phyloP scores from a whole-genome alignment of 805 yeast genomes.

The Spathaspora gorwiae region DNA sequence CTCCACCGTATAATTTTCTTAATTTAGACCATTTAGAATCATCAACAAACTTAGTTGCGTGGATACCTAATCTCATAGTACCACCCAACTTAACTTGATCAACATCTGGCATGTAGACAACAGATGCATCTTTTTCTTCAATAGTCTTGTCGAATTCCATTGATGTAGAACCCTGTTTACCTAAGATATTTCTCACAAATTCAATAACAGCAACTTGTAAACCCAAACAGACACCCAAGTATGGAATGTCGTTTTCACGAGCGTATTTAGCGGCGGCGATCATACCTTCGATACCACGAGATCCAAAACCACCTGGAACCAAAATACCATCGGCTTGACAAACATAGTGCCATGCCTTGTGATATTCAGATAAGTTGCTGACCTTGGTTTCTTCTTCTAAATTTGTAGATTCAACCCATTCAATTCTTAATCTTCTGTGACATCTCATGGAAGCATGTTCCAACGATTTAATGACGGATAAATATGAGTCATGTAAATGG shows the following conservation, averaged over 20 bases:
- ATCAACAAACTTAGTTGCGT: slow-evolving; percentile 77
- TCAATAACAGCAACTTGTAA: slow-evolving; percentile 96
- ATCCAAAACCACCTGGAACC: slow-evolving; percentile 98
- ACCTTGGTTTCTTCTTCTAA: slow-evolving; percentile 71
- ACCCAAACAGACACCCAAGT: slow-evolving; percentile 95
- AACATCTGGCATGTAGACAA: slow-evolving; percentile 97
- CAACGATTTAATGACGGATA: slow-evolving; percentile 89
- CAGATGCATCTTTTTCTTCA: slow-evolving; percentile 62
- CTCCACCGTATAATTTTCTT: slow-evolving; percentile 73
- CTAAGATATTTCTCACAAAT: slow-evolving; percentile 76
- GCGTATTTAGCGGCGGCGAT: slow-evolving; percentile 95
- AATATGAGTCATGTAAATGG: slow-evolving; percentile 87
- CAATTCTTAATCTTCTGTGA: slow-evolving; percentile 75
- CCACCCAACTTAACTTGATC: slow-evolving; percentile 96
- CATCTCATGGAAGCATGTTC: slow-evolving; percentile 95
- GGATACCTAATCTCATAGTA: slow-evolving; percentile 96
- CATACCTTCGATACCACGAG: slow-evolving; percentile 98
- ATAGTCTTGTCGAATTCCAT: slow-evolving; percentile 73
- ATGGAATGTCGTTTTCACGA: slow-evolving; percentile 91
- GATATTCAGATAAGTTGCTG: slow-evolving; percentile 69
- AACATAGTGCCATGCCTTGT: slow-evolving; percentile 91
- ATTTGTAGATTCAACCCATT: slow-evolving; percentile 94
- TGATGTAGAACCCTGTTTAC: slow-evolving; percentile 64
- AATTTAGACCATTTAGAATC: slow-evolving; percentile 65
- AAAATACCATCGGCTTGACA: slow-evolving; percentile 94